Base-by-base conservation (phyloP, 2,329 filamentous ascomycete genomes). In the Cladosporium sp. region DNA sequence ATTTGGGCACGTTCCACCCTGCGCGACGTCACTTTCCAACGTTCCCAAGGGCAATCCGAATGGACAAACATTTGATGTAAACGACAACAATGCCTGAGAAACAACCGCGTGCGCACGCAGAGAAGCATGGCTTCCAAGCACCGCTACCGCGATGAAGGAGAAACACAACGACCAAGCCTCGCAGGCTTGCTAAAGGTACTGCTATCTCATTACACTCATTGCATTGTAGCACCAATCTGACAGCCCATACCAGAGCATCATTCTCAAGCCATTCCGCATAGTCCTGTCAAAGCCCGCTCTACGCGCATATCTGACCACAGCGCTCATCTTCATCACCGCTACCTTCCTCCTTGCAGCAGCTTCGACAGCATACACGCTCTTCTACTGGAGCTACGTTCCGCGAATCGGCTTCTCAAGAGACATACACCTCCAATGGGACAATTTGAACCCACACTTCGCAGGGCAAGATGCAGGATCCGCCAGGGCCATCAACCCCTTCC, bases 331-430 rank as follows among this genome's bases (percentile, higher is more conserved):
- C 47, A 64, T 75, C 52, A 78, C 84, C 20, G 81, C 82, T 3
- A 64, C 81, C 15, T 63, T 82, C 40, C 80, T 90, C 52, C 74
- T 88, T 43, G 78, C 76, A 38, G 71, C 85, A 19, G 85, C 87
- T 5, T 73, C 81, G 6, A 68, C 83, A 39, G 84, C 85, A 36
- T 90, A 89, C 69, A 76, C 78, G 37, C 74, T 86, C 17, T 89
- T 90, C 75, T 90, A 90, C 76, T 80, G 82, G 72, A 81, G 80
- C 61, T 89, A 86, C 73, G 83, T 90, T 20, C 88, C 88, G 0
- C 81, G 84, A 55, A 82, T 87, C 63, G 83, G 84, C 57, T 79
- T 89, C 61, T 75, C 81, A 61, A 78, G 82, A n/a, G 76, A 80
- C 5, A 78, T 89, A 7, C 84, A 89, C 73, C 74, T 90, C 19